Conservation (phyloP, 139 green algal species). For the Tetraselmis chui region DNA sequence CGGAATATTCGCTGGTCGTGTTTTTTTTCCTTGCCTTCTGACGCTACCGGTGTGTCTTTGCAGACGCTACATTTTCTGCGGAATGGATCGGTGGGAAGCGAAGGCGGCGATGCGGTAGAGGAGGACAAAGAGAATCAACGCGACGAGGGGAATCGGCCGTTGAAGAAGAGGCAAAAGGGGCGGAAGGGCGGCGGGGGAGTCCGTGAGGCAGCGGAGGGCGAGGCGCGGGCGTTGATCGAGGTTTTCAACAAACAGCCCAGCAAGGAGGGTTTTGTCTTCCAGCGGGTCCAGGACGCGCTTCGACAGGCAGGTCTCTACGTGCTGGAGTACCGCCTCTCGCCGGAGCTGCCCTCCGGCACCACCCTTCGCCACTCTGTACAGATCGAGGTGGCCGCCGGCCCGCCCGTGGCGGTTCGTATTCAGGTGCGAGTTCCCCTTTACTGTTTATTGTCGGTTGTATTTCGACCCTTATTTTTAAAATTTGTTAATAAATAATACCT, state of each 20-base stretch:
- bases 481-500: no score
- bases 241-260: slow-evolving; percentile 14
- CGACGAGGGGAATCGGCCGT: not conserved
- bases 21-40: no score
- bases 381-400: slow-evolving; percentile 35
- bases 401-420: slow-evolving; percentile 30
- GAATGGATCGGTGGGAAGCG: no score
- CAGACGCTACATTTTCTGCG: no score
- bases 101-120: no score
- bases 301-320: slow-evolving; percentile 31
- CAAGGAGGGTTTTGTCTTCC: slow-evolving; percentile 49
- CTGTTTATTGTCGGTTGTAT: no score
- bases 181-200: not conserved
- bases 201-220: not conserved
- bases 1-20: no score
- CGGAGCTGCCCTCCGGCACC: slow-evolving; percentile 27
- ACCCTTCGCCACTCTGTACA: slow-evolving; percentile 8
- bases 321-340: slow-evolving; percentile 48
- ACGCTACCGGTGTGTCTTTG: no score
- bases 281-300: slow-evolving; percentile 30
- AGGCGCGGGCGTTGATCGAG: not conserved
- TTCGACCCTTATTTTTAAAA: no score
- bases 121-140: not conserved
- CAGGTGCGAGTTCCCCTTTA: slow-evolving; percentile 17
- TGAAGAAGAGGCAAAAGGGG: not conserved